A percentile compares a stretch with the other conserved stretches of the same genome.
phyloP scores from a whole-genome alignment of 1,284 basidiomycete genomes.

The Amylostereum areolatum region DNA sequence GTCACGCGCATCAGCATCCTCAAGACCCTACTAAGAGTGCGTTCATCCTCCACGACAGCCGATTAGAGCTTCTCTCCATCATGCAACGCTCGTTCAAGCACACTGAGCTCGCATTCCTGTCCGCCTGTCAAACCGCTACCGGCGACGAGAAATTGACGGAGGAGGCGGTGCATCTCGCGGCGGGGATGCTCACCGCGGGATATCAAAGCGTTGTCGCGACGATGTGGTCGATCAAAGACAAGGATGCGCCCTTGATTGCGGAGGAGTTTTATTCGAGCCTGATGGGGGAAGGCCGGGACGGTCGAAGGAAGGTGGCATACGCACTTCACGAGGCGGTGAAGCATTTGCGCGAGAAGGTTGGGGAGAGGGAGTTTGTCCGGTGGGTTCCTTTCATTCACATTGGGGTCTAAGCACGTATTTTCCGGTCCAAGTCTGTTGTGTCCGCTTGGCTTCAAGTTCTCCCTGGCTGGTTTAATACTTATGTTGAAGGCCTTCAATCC shows the following conservation, averaged over 20 bases:
- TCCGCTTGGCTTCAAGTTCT: too few species aligned
- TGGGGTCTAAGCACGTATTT: constrained; percentile 16
- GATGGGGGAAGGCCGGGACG: neutral
- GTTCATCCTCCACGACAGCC: constrained; percentile 1
- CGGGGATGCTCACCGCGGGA: constrained; percentile 19
- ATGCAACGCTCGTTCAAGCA: neutral
- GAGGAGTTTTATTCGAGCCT: neutral
- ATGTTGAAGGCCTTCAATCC: too few species aligned
- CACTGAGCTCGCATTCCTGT: neutral
- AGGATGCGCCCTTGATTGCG: constrained; percentile 4
- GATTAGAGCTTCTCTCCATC: neutral
- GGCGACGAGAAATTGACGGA: constrained; percentile 15
- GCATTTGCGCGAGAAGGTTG: neutral
- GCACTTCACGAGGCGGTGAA: neutral
- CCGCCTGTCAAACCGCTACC: constrained; percentile 22
- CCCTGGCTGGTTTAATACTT: too few species aligned
- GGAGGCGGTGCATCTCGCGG: constrained; percentile 19
- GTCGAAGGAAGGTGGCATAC: neutral
- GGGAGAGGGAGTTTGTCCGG: neutral
- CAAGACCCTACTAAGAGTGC: constrained; percentile 1
- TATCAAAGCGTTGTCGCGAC: constrained; percentile 17
- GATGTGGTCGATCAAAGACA: constrained; percentile 19
- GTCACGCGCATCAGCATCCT: neutral
- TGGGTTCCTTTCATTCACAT: constrained; percentile 15
- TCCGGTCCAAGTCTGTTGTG: too few species aligned